phyloP scores from a whole-genome alignment of 2,329 filamentous ascomycete species.

The Alternaria panax region DNA sequence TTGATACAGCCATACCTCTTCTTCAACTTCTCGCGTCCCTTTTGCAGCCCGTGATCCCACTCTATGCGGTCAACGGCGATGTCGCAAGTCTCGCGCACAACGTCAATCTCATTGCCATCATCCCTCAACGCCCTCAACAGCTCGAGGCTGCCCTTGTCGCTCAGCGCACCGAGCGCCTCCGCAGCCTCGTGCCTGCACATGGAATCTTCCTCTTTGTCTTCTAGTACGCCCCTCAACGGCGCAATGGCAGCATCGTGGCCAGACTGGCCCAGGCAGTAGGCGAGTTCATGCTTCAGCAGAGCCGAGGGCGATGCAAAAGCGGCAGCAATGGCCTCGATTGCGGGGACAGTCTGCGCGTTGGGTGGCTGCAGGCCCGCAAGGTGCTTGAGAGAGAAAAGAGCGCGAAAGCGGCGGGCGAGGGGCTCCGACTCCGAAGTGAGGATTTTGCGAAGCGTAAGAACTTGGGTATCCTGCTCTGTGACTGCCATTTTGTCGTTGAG shows the following conservation, averaged over 20 bases:
- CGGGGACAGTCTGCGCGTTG: constrained; percentile 65
- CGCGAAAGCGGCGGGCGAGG: constrained; percentile 89
- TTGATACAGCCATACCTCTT: constrained; percentile 67
- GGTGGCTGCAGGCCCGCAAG: constrained; percentile 73
- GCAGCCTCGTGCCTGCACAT: constrained; percentile 98
- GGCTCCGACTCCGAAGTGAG: constrained; percentile 82
- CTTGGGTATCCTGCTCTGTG: constrained; percentile 53
- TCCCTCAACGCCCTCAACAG: constrained; percentile 78
- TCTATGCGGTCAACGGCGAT: constrained; percentile 93
- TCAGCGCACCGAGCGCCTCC: constrained; percentile 89
- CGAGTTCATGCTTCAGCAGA: constrained; percentile 93
- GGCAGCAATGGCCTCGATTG: constrained; percentile 83
- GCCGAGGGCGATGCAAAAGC: constrained; percentile 85
- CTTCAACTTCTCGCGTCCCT: constrained; percentile 74
- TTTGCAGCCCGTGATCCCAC: constrained; percentile 76
- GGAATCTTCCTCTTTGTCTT: constrained; percentile 81
- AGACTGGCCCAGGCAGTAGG: constrained; percentile 95
- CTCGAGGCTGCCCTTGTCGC: constrained; percentile 74
- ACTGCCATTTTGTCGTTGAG: constrained; percentile 34
- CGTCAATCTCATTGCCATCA: constrained; percentile 75
- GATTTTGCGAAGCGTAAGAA: constrained; percentile 73
- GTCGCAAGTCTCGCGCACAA: constrained; percentile 94
- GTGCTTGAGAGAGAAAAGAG: constrained; percentile 97
- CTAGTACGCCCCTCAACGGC: constrained; percentile 75
- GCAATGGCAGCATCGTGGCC: constrained; percentile 77